Base-by-base conservation (phyloP, 1,139 yeast genomes). In the Lodderomyces jiufengensis region DNA sequence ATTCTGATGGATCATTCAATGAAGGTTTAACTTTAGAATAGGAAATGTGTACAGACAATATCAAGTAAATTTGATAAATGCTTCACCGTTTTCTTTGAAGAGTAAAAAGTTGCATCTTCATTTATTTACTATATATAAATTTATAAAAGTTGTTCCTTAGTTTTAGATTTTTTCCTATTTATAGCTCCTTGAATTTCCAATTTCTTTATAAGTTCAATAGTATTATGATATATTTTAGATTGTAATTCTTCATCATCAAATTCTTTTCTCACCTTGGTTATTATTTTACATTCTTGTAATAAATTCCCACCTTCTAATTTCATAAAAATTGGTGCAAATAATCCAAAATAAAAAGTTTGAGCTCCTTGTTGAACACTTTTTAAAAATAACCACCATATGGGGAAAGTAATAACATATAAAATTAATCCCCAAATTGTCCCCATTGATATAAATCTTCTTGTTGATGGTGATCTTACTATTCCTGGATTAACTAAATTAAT, bases 401-500 rank as follows among this genome's bases (percentile, higher is more conserved):
- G 98, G 64, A 80, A 85, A 33, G 84, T 44, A 2, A 88, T 4
- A 27, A 87, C 43, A 57, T 92, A 92, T 3, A 81, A 20, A 1
- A 83, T 18, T 33, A 92, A 66, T 1, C 96, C 94, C 55, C 75
- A 60, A 2, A 92, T 49, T 0, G 85, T 68, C 0, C 98, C 97
- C 62, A 85, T 70, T 9, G 95, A 79, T 9, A 85, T 44, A 33
- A 82, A 78, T 41, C 97, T 73, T 49, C 95, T 78, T 32, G 92
- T 82, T 25, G 94, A 79, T 2, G 95, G 85, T 2, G 95, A 80
- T 49, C 97, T 73, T 82, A 86, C 84, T 33, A 90, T 49, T 0
- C 98, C 98, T 0, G 98, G 98, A 52, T 92, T 94, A 4, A 85
- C 95, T 41, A 86, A 49, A 41, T 82, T 73, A n/a, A 87, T 71